Evolutionary conservation across 805 yeast species (phyloP).

Genomic region (Candida suzukii): DNA sequence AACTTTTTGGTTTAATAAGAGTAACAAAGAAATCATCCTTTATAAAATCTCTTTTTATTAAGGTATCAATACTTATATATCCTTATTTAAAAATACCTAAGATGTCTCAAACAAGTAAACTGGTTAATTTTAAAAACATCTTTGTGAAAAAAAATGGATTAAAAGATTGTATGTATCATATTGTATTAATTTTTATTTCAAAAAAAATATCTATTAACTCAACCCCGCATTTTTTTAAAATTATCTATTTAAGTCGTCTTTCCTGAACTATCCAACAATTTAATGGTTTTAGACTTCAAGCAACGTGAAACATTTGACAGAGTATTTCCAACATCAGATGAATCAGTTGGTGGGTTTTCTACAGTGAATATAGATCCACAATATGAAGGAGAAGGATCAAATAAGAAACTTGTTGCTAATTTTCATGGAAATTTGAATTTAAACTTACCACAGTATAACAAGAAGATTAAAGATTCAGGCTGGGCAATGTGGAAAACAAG

Average conservation of each 20-base stretch:
- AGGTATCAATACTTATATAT: no score
- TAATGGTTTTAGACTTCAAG: constrained; percentile 52
- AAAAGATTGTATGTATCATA: background rate
- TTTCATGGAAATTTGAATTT: constrained; percentile 66
- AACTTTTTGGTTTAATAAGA: no score
- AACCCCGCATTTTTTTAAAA: background rate
- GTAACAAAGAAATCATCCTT: no score
- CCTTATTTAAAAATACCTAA: background rate
- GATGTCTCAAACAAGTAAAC: background rate
- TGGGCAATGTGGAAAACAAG: constrained; percentile 81
- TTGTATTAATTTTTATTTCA: background rate
- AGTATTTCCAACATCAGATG: constrained; percentile 59
- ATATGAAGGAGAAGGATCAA: constrained; percentile 20
- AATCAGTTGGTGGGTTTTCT: constrained; percentile 74
- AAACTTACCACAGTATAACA: constrained; percentile 56
- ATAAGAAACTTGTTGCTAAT: constrained; percentile 42
- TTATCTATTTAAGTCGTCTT: background rate
- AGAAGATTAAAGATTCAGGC: constrained; percentile 58
- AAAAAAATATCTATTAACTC: background rate
- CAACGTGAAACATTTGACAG: constrained; percentile 40
- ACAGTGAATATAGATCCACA: constrained; percentile 38
- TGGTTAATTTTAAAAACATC: background rate
- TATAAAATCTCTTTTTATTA: no score
- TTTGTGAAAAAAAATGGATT: background rate
- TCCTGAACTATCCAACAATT: constrained; percentile 14